Percentiles rank a stretch among this genome's conserved stretches.
Evolutionary conservation across 83 land plant genomes (phyloP).

Genomic region (Picea abies): DNA sequence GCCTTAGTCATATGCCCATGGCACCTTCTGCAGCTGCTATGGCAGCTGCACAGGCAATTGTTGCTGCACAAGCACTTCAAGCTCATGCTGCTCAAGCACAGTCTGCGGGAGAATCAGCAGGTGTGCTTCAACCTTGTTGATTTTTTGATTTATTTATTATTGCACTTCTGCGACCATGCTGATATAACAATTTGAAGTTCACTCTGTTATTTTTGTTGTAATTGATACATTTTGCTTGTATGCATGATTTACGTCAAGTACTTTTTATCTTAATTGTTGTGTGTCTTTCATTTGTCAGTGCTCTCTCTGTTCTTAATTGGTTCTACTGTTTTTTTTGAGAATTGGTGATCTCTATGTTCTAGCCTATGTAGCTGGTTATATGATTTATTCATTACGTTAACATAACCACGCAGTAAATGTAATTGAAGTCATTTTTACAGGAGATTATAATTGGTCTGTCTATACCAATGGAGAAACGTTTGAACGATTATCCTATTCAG

Average conservation of each 20-base stretch:
- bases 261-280: not conserved
- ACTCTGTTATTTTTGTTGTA: not conserved
- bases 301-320: not conserved
- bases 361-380: constrained; percentile 2
- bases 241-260: not conserved
- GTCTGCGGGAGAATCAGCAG: constrained; percentile 34
- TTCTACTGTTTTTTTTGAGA: not conserved
- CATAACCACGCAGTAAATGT: not conserved
- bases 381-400: too few relatives aligned
- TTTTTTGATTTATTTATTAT: not conserved
- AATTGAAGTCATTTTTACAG: constrained; percentile 17
- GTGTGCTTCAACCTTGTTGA: constrained; percentile 22
- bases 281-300: too few relatives aligned
- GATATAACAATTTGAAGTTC: not conserved
- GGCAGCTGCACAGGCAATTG: constrained; percentile 98
- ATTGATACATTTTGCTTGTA: not conserved
- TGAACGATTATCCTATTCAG: constrained; percentile 7
- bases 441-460: constrained; percentile 18
- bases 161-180: not conserved
- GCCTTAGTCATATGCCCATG: constrained; percentile 84
- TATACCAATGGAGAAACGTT: constrained; percentile 10
- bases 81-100: constrained; percentile 85
- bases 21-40: constrained; percentile 99
- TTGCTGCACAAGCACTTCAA: constrained; percentile 93
- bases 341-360: not conserved